Base-by-base conservation (phyloP, 108 stramenopile genomes). In the Pelagomonas calceolata region DNA sequence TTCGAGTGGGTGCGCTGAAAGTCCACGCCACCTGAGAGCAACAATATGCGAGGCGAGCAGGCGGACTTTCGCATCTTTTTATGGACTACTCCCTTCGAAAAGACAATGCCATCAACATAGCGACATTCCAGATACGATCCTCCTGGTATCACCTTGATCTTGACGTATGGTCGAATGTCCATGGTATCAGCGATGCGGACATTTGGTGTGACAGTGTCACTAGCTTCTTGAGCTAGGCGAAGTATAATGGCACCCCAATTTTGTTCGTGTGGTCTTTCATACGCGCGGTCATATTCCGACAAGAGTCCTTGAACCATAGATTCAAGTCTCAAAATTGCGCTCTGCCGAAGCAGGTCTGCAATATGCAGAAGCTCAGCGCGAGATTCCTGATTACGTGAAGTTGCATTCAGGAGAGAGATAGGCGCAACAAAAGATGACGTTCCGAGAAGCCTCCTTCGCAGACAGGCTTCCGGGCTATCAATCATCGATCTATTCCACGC, bases 1-100 rank as follows among this genome's bases (percentile, higher is more conserved):
- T 87, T 82, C 68, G 86, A 83, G 66, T 91, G 92, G 17, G 87
- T 83, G 64, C 96, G 85, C 10, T 92, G 91, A 72, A 91, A 95
- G 71, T 95, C 94, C 60, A 98, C 91, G 16, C 93, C 93, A 14
- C 92, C 93, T 66, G 87, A 85, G 26, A 98, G 67, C 0, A 98
- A 83, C 85, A 98, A 85, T 29, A 98, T 94, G 34, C 90, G 84
- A 0, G 97, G 95, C 34, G 90, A 86, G 30, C 21, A 72, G 66
- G 44, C 64, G 37, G 12, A 82, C 68, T 75, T 74, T 10, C 88
- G 78, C 91, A 93, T 95, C 37, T 70, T 75, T 71, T 95, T 95
- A 79, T 95, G 91, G 32, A 80, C 85, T 10, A 92, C 91, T 37
- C 87, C 91, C 79, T 95, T 95, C 63, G 86, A 82, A 71, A 98